Evolutionary conservation across 306 rosid genomes (phyloP).

Genomic region (Pyrus bretschneideri): DNA sequence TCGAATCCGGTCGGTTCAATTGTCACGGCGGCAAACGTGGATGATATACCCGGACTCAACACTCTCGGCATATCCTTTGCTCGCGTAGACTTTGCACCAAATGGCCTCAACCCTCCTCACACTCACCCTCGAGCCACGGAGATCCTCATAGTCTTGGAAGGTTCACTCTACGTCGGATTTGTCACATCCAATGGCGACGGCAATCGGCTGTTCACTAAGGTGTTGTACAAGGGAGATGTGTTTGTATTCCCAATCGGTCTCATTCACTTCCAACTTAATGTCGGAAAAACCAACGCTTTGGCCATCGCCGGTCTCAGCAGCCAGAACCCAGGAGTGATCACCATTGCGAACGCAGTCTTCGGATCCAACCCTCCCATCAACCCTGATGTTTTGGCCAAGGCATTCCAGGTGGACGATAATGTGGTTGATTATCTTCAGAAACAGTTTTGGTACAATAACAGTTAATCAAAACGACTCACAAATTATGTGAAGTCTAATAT

Average conservation of each 20-base stretch:
- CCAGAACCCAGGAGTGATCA: not conserved
- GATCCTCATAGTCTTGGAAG: not conserved
- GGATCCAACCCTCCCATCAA: not conserved
- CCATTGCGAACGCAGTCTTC: constrained; percentile 4
- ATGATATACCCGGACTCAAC: not conserved
- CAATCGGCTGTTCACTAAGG: not conserved
- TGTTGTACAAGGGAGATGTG: not conserved
- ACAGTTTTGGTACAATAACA: constrained; percentile 4
- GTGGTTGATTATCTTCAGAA: not conserved
- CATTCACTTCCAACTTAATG: not conserved
- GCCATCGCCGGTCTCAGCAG: not conserved
- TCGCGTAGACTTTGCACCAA: not conserved
- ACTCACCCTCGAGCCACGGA: constrained; percentile 2
- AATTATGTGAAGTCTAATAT: no score
- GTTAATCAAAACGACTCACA: not conserved
- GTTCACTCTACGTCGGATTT: constrained; percentile 8
- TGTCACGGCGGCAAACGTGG: not conserved
- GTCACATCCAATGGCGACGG: not conserved
- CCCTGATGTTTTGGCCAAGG: constrained; percentile 2
- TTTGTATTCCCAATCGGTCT: not conserved
- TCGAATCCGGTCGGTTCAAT: not conserved
- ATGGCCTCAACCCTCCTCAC: constrained; percentile 10
- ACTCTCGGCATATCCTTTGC: constrained; percentile 2
- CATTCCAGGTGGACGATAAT: not conserved
- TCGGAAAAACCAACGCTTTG: not conserved